Evolutionary conservation across 208 protist species (phyloP).

Genomic region (Leishmania mexicana): DNA sequence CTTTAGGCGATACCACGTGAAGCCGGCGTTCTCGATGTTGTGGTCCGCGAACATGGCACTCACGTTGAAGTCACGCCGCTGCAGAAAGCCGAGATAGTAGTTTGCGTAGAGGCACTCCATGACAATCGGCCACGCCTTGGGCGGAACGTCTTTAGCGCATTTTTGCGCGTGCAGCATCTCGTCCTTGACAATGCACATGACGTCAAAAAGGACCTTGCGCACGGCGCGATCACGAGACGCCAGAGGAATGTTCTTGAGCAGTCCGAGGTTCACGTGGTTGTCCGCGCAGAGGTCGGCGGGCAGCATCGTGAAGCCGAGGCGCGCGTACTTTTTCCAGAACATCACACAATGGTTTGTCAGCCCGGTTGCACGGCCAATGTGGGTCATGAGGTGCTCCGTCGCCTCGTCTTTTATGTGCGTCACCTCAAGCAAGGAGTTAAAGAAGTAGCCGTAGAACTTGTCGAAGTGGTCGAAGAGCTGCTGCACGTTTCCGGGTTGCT

Average conservation of each 20-base stretch:
- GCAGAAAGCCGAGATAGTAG: constrained; percentile 88
- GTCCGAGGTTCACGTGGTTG: constrained; percentile 83
- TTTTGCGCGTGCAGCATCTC: constrained; percentile 87
- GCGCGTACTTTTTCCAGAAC: constrained; percentile 93
- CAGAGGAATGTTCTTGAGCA: constrained; percentile 85
- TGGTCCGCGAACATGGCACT: constrained; percentile 90
- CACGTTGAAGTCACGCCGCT: constrained; percentile 85
- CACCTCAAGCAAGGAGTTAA: constrained; percentile 86
- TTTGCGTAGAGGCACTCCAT: constrained; percentile 89
- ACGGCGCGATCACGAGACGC: constrained; percentile 81
- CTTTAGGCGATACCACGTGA: constrained; percentile 83
- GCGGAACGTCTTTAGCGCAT: constrained; percentile 56
- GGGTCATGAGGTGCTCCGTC: constrained; percentile 84
- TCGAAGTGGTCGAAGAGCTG: constrained; percentile 93
- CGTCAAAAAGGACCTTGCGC: constrained; percentile 74
- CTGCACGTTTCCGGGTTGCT: constrained; percentile 88
- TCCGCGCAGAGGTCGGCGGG: constrained; percentile 89
- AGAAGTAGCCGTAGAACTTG: constrained; percentile 92
- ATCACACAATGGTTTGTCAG: constrained; percentile 89
- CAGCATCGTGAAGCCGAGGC: constrained; percentile 89
- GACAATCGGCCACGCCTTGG: constrained; percentile 81
- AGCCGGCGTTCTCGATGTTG: constrained; percentile 87
- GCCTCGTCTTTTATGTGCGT: constrained; percentile 78
- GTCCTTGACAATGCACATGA: constrained; percentile 85
- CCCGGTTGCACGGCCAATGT: constrained; percentile 84